phyloP scores from a whole-genome alignment of 345 rosid species.

The Clausena lansium region DNA sequence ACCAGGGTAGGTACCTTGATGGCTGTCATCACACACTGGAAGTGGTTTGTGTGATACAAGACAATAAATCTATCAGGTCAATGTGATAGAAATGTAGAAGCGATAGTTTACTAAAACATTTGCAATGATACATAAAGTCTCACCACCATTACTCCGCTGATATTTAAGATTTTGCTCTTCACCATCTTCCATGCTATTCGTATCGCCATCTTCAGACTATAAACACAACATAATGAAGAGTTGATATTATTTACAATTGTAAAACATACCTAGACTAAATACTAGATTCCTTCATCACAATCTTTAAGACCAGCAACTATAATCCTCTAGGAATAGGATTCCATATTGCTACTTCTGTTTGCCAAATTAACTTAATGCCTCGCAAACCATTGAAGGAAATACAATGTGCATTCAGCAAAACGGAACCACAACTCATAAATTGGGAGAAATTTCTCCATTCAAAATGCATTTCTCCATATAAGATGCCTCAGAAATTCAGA shows the following conservation, averaged over 20 bases:
- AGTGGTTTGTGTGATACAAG: conserved; percentile 23
- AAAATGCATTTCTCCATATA: not conserved
- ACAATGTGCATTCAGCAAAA: not conserved
- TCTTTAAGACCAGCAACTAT: not conserved
- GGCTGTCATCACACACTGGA: conserved; percentile 7
- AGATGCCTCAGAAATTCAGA: not conserved
- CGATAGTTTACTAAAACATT: not conserved
- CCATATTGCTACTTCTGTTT: not conserved
- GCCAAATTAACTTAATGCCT: not conserved
- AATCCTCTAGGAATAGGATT: not conserved
- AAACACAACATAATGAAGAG: conserved; percentile 10
- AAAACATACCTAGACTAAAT: not conserved
- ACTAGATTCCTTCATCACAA: not conserved
- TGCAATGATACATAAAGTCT: conserved; percentile 17
- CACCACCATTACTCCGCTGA: conserved; percentile 24
- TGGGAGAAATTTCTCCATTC: not conserved
- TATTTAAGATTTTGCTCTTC: conserved; percentile 15
- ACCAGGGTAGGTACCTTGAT: conserved; percentile 24
- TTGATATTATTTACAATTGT: not conserved
- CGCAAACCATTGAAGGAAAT: not conserved
- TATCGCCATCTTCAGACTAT: conserved; percentile 18
- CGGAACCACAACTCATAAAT: not conserved
- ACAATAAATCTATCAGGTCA: not conserved
- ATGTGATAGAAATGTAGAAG: not conserved
- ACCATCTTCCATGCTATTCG: conserved; percentile 19